These are phyloP conservation scores for Datisca glomerata DNA, from an alignment of 306 rosid genomes.

Conservation along the genomic window DNA sequence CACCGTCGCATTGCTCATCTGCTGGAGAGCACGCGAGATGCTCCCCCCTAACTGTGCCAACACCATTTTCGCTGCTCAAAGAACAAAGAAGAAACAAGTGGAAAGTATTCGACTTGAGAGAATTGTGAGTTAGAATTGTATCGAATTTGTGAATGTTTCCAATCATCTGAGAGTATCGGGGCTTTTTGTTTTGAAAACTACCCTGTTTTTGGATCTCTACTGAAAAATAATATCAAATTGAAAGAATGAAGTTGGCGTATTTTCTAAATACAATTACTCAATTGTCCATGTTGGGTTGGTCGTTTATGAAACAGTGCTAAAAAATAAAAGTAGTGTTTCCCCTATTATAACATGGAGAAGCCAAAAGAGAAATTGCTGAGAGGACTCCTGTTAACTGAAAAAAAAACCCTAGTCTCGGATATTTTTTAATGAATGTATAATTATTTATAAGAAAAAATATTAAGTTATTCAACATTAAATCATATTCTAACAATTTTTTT, in stretches of 20 bases:
- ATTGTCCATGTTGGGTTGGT: too few relatives aligned
- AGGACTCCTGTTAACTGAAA: too few relatives aligned
- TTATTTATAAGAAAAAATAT: too few relatives aligned
- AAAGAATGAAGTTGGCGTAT: not conserved
- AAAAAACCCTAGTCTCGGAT: too few relatives aligned
- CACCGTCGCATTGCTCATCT: constrained; percentile 89
- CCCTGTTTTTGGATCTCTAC: not conserved
- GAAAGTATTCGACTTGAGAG: not conserved
- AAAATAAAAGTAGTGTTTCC: too few relatives aligned
- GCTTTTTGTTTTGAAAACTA: not conserved
- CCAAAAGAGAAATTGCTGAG: too few relatives aligned
- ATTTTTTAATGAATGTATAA: too few relatives aligned
- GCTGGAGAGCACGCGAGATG: constrained; percentile 89
- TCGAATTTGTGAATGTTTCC: not conserved
- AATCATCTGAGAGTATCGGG: not conserved
- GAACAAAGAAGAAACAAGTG: not conserved
- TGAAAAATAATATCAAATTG: not conserved
- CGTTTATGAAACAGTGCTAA: too few relatives aligned
- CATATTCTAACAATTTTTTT: too few relatives aligned
- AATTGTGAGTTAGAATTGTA: not conserved
- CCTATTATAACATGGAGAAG: too few relatives aligned
- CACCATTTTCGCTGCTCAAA: constrained; percentile 46
- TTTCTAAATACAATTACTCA: too few relatives aligned
- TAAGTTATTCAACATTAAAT: too few relatives aligned
- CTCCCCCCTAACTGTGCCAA: constrained; percentile 83